Evolutionary conservation across 352 stramenopile species (phyloP).

Genomic region (Pythium coloratum): DNA sequence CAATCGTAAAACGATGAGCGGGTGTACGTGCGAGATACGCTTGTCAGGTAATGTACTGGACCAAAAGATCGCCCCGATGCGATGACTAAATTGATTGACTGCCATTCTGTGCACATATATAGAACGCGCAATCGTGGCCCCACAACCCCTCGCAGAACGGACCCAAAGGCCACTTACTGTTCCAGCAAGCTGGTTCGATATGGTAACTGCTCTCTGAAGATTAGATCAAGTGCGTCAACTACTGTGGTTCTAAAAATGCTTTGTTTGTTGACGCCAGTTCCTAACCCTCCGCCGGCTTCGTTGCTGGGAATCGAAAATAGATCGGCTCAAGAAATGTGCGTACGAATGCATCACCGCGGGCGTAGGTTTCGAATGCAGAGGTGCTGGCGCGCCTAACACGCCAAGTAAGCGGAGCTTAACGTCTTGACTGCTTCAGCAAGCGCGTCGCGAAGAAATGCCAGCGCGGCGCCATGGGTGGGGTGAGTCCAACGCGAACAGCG

Average conservation of each 20-base stretch:
- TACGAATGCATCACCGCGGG: background rate
- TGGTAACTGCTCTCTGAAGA: background rate
- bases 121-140: no score
- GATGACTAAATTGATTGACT: background rate
- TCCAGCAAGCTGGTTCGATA: background rate
- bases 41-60: background rate
- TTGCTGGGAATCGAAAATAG: background rate
- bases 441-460: conserved; percentile 1
- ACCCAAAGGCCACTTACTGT: background rate
- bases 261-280: background rate
- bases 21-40: background rate
- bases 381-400: background rate
- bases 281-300: background rate
- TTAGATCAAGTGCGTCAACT: no score
- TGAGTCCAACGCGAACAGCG: background rate
- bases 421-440: background rate
- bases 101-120: no score
- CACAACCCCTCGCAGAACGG: background rate
- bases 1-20: background rate
- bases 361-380: background rate
- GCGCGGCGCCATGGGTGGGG: conserved; percentile 15
- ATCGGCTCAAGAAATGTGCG: background rate
- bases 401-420: conserved; percentile 1
- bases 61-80: background rate
- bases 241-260: no score